Evolutionary conservation across 306 rosid genomes (phyloP).

Genomic region (Quercus engelmannii): DNA sequence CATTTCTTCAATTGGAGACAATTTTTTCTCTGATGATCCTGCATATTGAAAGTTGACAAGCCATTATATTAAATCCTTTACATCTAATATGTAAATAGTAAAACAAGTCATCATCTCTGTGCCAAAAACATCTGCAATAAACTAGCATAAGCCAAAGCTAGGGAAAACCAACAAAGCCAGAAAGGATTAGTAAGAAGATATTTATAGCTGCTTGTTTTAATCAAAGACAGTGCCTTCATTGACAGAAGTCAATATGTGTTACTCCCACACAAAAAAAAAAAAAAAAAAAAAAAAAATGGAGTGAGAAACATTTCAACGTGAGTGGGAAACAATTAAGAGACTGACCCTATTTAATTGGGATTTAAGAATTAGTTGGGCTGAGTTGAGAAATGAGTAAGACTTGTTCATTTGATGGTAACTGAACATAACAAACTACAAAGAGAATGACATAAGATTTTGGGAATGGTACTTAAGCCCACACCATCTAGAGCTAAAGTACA

Average conservation of each 20-base stretch:
- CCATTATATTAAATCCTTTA: not conserved
- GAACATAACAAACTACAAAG: not conserved
- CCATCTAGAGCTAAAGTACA: not conserved
- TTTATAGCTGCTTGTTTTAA: not conserved
- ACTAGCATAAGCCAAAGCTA: not conserved
- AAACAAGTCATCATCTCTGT: constrained; percentile 6
- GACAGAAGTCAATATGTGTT: not conserved
- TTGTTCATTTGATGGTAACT: not conserved
- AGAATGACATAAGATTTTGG: not conserved
- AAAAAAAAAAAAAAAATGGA: not conserved
- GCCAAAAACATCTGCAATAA: not conserved
- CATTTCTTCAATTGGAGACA: constrained; percentile 67
- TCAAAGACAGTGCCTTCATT: not conserved
- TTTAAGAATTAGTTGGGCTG: not conserved
- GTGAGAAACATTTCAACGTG: not conserved
- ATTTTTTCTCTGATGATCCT: constrained; percentile 69
- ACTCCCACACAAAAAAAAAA: not conserved
- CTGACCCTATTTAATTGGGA: not conserved
- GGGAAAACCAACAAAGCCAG: not conserved
- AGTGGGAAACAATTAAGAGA: not conserved
- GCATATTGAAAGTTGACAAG: constrained; percentile 27
- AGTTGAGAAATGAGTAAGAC: not conserved
- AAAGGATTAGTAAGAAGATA: not conserved
- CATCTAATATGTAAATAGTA: not conserved
- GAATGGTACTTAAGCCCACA: not conserved